Percentiles rank a stretch among this genome's conserved stretches.
Conservation (phyloP, 345 rosid genomes). For the Euphorbia peplus region DNA sequence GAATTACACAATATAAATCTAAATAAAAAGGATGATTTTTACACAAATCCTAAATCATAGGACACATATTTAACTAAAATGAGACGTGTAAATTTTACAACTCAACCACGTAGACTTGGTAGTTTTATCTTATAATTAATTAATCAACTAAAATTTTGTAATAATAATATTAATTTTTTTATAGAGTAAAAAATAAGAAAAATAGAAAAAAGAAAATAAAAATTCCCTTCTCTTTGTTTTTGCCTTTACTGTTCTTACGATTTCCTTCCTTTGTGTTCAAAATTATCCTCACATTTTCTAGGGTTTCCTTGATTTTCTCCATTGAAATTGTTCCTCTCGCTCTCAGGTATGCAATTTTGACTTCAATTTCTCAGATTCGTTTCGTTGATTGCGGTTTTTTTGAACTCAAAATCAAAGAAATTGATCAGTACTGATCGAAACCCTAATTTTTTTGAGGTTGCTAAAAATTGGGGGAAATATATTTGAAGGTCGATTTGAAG, state of each 20-base stretch:
- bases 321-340: slow-evolving; percentile 7
- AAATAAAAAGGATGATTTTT: not conserved
- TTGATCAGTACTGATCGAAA: slow-evolving; percentile 23
- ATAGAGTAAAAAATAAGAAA: slow-evolving; percentile 7
- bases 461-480: slow-evolving; percentile 20
- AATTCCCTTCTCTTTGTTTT: slow-evolving; percentile 17
- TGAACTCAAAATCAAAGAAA: slow-evolving; percentile 16
- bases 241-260: slow-evolving; percentile 43
- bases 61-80: not conserved
- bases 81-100: not conserved
- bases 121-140: not conserved
- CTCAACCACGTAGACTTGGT: not conserved
- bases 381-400: slow-evolving; percentile 8
- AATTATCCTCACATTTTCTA: slow-evolving; percentile 11
- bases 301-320: slow-evolving; percentile 7
- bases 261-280: slow-evolving; percentile 22
- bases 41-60: not conserved
- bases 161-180: slow-evolving; percentile 1
- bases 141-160: slow-evolving; percentile 13
- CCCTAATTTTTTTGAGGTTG: slow-evolving; percentile 40
- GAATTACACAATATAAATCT: too few relatives aligned
- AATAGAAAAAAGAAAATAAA: slow-evolving; percentile 22
- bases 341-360: slow-evolving; percentile 28
- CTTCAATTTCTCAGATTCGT: slow-evolving; percentile 6
- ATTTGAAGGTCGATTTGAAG: not conserved